A percentile compares a stretch with the other conserved stretches of the same genome.
phyloP scores from a whole-genome alignment of 768 basidiomycete species.

The Mrakia hoshinonis region DNA sequence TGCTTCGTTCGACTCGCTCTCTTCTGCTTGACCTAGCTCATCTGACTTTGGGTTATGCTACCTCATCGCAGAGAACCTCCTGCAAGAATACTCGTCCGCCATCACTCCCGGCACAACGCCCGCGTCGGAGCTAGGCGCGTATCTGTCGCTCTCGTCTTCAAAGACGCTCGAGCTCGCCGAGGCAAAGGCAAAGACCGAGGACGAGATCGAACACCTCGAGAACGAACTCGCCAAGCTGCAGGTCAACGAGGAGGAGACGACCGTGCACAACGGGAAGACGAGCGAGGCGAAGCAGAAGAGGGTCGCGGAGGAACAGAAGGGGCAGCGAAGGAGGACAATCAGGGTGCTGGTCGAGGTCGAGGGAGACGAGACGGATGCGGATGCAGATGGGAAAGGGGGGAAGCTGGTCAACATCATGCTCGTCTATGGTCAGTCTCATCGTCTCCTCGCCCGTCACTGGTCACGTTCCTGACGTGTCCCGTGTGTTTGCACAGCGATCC shows the following conservation, averaged over 20 bases:
- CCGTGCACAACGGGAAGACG: slow-evolving; percentile 29
- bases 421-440: background rate
- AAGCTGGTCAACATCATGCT: background rate
- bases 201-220: slow-evolving; percentile 41
- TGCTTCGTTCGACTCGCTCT: background rate
- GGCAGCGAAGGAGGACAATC: background rate
- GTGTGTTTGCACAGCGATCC: slow-evolving; percentile 43
- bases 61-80: background rate
- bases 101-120: background rate
- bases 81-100: background rate
- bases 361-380: background rate
- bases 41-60: background rate
- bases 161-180: slow-evolving; percentile 34
- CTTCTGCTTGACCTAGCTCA: background rate
- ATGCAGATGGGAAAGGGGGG: no score
- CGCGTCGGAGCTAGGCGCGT: background rate
- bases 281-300: background rate
- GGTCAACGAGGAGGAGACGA: background rate
- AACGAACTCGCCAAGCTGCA: slow-evolving; percentile 42
- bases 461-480: no score
- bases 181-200: slow-evolving; percentile 41
- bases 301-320: background rate
- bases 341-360: background rate
- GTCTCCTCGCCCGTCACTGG: no score
- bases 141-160: slow-evolving; percentile 3